Evolutionary conservation across 2,329 filamentous ascomycete genomes (phyloP).

Genomic region (Diatrype stigma): DNA sequence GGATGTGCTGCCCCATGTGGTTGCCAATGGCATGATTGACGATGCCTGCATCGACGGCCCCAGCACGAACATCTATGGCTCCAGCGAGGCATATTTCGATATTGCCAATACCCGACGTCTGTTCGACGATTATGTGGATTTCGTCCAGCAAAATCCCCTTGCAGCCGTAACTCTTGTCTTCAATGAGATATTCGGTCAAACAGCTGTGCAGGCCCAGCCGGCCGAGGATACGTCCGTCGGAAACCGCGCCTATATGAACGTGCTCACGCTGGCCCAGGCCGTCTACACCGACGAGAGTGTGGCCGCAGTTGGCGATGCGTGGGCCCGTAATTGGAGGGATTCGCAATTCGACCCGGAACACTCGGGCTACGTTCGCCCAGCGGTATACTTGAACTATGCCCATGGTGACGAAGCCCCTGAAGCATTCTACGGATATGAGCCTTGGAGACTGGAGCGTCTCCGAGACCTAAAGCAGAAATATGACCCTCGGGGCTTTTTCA

Average conservation of each 20-base stretch:
- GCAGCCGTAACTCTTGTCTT: conserved; percentile 3
- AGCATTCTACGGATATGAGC: conserved; percentile 11
- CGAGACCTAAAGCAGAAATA: conserved; percentile 6
- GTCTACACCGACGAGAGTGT: conserved; percentile 7
- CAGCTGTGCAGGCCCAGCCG: conserved; percentile 2
- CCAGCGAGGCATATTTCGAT: neutral
- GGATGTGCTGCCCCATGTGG: conserved; percentile 3
- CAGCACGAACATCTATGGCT: conserved; percentile 1
- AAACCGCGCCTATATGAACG: conserved; percentile 5
- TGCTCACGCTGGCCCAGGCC: conserved; percentile 4
- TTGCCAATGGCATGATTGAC: conserved; percentile 5
- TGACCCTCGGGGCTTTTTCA: conserved; percentile 8
- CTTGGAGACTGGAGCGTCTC: conserved; percentile 7
- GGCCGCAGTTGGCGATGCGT: conserved; percentile 1
- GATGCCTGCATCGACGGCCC: conserved; percentile 3
- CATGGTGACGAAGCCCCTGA: conserved; percentile 9
- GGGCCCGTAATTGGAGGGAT: conserved; percentile 6
- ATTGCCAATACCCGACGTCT: neutral
- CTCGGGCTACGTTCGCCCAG: conserved; percentile 7
- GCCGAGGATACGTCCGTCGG: conserved; percentile 3
- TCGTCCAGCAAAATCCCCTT: conserved; percentile 5
- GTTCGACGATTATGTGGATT: neutral
- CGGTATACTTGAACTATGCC: conserved; percentile 12
- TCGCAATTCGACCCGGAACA: conserved; percentile 1
- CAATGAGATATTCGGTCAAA: conserved; percentile 7